A percentile compares a stretch with the other conserved stretches of the same genome.
phyloP scores from a whole-genome alignment of 177 flowering plant species.

The Vitis hybrid region DNA sequence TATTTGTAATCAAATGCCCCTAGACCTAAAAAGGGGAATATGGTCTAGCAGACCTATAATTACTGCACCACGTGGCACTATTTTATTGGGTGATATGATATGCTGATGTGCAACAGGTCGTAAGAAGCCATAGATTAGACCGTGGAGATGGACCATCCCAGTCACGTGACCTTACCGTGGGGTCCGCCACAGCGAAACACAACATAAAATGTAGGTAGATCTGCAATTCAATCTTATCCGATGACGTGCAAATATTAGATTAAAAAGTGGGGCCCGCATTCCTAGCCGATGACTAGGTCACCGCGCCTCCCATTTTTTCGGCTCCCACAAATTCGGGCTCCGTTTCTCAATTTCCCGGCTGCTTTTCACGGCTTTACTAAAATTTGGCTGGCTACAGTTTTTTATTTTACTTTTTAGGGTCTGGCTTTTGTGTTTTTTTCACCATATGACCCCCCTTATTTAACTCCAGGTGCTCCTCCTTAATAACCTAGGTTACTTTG shows the following conservation, averaged over 20 bases:
- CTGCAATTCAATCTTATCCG: conserved; percentile 17
- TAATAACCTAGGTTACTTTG: no score
- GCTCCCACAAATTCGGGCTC: background rate
- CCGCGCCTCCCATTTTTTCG: conserved; percentile 1
- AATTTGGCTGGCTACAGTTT: conserved; percentile 2
- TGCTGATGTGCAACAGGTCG: no score
- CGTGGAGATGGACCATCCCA: conserved; percentile 13
- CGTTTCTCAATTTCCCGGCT: no score
- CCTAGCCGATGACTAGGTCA: conserved; percentile 4
- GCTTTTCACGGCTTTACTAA: background rate
- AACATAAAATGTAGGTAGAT: conserved; percentile 6
- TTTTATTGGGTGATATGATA: no score
- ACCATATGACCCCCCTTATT: no score
- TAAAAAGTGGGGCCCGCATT: background rate
- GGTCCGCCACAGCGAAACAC: background rate
- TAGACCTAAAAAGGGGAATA: no score
- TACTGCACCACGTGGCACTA: no score
- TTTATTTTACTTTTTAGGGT: no score
- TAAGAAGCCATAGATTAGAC: background rate
- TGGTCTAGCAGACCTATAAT: no score
- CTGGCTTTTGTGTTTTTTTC: no score
- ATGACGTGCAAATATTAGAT: conserved; percentile 11
- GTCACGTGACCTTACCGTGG: conserved; percentile 9
- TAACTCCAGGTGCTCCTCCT: no score
- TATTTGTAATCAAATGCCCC: no score